A percentile compares a stretch with the other conserved stretches of the same genome.
Conservation (phyloP, 305 asterid species). For the Solanum hybrid region DNA sequence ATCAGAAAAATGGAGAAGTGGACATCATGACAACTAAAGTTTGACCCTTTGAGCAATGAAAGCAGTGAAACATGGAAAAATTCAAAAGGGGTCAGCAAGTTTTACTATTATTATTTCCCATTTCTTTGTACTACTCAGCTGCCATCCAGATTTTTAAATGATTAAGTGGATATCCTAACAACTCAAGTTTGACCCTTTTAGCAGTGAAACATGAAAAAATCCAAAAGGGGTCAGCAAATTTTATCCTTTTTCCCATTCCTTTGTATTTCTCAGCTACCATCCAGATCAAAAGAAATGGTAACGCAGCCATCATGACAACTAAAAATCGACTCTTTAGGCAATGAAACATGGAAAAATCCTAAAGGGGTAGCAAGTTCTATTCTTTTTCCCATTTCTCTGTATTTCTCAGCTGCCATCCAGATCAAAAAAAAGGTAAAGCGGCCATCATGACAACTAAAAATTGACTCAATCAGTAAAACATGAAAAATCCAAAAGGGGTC, state of each 20-base stretch:
- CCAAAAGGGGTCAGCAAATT: neutral
- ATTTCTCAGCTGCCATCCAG: neutral
- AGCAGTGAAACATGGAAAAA: neutral
- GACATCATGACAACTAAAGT: neutral
- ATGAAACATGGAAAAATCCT: neutral
- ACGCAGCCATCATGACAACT: neutral
- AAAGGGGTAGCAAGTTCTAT: neutral
- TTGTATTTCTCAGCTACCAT: neutral
- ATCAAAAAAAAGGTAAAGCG: no score
- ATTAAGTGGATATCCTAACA: neutral
- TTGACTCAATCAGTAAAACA: neutral
- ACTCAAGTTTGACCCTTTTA: neutral
- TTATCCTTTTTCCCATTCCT: neutral
- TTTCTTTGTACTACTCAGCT: neutral
- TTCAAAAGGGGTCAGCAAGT: neutral
- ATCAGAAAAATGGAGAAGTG: neutral
- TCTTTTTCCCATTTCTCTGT: neutral
- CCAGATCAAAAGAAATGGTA: neutral
- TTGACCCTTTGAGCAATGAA: neutral
- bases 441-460: neutral
- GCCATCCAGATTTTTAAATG: neutral
- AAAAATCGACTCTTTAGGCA: neutral
- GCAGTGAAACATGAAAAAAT: neutral
- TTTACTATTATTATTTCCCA: neutral
- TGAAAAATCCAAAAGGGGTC: neutral